These are phyloP conservation scores for Venturia pyrina DNA, from an alignment of 2,329 filamentous ascomycete species.

Conservation along the genomic window DNA sequence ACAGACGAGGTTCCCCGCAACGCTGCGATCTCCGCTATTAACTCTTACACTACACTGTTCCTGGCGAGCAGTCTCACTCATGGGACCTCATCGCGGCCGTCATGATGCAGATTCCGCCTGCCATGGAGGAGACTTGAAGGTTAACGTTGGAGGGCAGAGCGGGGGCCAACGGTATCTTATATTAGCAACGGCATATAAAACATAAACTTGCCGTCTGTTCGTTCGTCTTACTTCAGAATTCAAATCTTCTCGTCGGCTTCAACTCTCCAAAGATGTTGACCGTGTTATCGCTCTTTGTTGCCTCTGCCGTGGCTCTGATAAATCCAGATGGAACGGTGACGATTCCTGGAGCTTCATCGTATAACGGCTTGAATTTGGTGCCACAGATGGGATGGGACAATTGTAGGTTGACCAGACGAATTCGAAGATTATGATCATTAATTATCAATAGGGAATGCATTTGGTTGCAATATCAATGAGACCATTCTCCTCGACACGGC, in stretches of 20 bases:
- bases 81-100: background rate
- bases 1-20: background rate
- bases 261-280: background rate
- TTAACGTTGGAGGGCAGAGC: background rate
- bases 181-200: background rate
- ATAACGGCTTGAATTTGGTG: conserved; percentile 28
- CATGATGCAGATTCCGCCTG: background rate
- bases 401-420: conserved; percentile 18
- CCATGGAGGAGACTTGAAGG: background rate
- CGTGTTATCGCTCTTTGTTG: background rate
- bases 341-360: conserved; percentile 19
- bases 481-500: conserved; percentile 38
- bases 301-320: background rate
- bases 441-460: conserved; percentile 32
- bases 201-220: background rate
- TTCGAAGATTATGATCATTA: conserved; percentile 20
- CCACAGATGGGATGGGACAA: conserved; percentile 31
- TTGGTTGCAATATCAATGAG: conserved; percentile 38
- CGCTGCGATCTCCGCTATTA: background rate
- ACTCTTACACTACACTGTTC: background rate
- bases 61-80: background rate
- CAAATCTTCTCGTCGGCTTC: background rate
- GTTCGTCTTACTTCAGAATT: background rate
- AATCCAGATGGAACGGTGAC: background rate
- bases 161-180: background rate